Percentiles rank a stretch among this genome's conserved stretches.
Evolutionary conservation across 2,329 filamentous ascomycete species (phyloP).

Genomic region (Pyrenochaeta sp.): DNA sequence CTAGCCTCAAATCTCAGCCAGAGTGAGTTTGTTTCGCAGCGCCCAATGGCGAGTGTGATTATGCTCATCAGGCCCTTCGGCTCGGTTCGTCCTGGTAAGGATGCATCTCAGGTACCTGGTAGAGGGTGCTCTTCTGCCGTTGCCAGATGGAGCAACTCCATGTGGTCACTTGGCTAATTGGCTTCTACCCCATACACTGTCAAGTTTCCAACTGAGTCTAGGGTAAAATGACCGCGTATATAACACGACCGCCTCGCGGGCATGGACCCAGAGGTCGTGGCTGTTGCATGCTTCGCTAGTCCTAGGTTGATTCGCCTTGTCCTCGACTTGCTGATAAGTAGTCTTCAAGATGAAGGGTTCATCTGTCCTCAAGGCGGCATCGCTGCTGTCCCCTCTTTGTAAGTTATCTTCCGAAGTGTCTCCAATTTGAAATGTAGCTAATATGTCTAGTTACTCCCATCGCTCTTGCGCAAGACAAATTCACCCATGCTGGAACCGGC

Average conservation of each 20-base stretch:
- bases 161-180: constrained; percentile 32
- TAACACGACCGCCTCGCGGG: constrained; percentile 29
- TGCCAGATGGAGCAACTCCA: constrained; percentile 22
- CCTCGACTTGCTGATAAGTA: constrained; percentile 26
- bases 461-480: constrained; percentile 42
- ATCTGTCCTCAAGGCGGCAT: constrained; percentile 45
- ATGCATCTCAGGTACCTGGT: constrained; percentile 39
- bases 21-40: constrained; percentile 20
- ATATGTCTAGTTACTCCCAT: constrained; percentile 30
- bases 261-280: constrained; percentile 32
- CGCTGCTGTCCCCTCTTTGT: constrained; percentile 50
- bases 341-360: constrained; percentile 46
- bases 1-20: constrained; percentile 35
- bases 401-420: constrained; percentile 10
- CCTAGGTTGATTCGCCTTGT: constrained; percentile 22
- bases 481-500: constrained; percentile 41
- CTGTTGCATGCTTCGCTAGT: constrained; percentile 35
- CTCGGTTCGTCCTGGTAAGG: constrained; percentile 23
- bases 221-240: constrained; percentile 41
- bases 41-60: constrained; percentile 51
- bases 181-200: constrained; percentile 22
- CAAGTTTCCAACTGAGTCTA: constrained; percentile 21
- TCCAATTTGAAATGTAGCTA: constrained; percentile 10
- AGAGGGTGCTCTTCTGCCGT: constrained; percentile 29
- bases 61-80: constrained; percentile 39